Evolutionary conservation across 768 basidiomycete genomes (phyloP).

Genomic region (Clitopilus hobsonii): DNA sequence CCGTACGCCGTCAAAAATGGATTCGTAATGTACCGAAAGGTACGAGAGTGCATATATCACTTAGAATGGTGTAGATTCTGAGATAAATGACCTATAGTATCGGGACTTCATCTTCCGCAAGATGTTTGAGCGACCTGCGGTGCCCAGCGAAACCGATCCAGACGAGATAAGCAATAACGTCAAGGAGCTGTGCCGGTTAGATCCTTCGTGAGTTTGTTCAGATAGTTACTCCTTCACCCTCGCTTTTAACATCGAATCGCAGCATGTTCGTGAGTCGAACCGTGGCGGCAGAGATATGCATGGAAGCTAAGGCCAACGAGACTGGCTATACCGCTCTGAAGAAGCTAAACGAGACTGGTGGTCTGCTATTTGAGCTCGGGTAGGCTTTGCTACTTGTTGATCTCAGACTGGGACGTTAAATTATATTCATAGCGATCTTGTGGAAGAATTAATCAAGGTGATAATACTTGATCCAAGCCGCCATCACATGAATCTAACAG

Average conservation of each 20-base stretch:
- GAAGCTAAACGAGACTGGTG: constrained; percentile 56
- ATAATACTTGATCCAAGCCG: not conserved
- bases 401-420: not conserved
- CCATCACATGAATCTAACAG: constrained; percentile 1
- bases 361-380: constrained; percentile 66
- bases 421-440: constrained; percentile 35
- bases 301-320: constrained; percentile 74
- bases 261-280: constrained; percentile 84
- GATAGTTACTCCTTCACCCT: constrained; percentile 1
- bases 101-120: constrained; percentile 85
- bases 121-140: constrained; percentile 65
- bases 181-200: constrained; percentile 65
- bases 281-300: constrained; percentile 78
- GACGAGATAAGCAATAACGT: constrained; percentile 69
- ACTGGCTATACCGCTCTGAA: constrained; percentile 67
- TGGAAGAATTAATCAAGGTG: constrained; percentile 69
- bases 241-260: constrained; percentile 9
- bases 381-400: constrained; percentile 24
- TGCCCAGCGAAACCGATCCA: constrained; percentile 44
- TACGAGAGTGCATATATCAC: constrained; percentile 19
- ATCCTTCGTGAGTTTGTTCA: constrained; percentile 47
- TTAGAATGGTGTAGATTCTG: not conserved
- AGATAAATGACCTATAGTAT: constrained; percentile 39
- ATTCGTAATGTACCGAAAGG: constrained; percentile 76
- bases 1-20: constrained; percentile 71